Evolutionary conservation across 1,284 basidiomycete species (phyloP).

Genomic region (Pulchroboletus neoregius): DNA sequence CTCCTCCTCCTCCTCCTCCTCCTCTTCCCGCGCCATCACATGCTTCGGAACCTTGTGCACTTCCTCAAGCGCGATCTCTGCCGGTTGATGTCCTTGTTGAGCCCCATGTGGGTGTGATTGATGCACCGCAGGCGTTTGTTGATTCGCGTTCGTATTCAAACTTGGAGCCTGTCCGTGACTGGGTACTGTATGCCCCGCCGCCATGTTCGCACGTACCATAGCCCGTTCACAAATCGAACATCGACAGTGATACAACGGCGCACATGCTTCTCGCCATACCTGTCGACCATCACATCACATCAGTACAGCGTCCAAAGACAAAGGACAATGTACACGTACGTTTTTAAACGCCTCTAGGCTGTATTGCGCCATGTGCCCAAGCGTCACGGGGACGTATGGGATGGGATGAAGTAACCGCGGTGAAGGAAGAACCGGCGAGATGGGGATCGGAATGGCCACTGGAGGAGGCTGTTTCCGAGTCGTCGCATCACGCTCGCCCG

Average conservation of each 20-base stretch:
- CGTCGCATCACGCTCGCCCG: constrained; percentile 6
- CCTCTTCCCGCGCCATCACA: constrained; percentile 21
- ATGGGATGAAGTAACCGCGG: constrained; percentile 59
- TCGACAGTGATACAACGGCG: constrained; percentile 64
- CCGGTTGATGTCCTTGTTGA: constrained; percentile 11
- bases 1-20: constrained; percentile 27
- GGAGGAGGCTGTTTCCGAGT: constrained; percentile 19
- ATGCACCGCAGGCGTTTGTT: constrained; percentile 7
- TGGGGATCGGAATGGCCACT: constrained; percentile 40
- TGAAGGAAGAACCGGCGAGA: constrained; percentile 54
- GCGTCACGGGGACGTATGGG: constrained; percentile 63
- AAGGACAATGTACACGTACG: constrained; percentile 39
- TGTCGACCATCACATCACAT: constrained; percentile 24
- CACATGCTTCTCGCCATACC: constrained; percentile 71
- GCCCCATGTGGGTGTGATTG: constrained; percentile 6
- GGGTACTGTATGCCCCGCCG: constrained; percentile 28
- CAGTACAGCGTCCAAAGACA: constrained; percentile 3
- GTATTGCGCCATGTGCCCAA: constrained; percentile 54
- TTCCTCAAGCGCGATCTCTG: constrained; percentile 30
- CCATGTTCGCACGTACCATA: constrained; percentile 38
- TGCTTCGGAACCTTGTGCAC: constrained; percentile 17
- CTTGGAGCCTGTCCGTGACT: constrained; percentile 25
- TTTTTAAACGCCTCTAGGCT: constrained; percentile 54
- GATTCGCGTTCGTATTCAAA: constrained; percentile 3
- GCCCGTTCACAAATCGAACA: constrained; percentile 69